Percentiles rank a stretch among this genome's conserved stretches.
Conservation (phyloP, 192 early-diverging fungal genomes). For the Glomus cerebriforme region DNA sequence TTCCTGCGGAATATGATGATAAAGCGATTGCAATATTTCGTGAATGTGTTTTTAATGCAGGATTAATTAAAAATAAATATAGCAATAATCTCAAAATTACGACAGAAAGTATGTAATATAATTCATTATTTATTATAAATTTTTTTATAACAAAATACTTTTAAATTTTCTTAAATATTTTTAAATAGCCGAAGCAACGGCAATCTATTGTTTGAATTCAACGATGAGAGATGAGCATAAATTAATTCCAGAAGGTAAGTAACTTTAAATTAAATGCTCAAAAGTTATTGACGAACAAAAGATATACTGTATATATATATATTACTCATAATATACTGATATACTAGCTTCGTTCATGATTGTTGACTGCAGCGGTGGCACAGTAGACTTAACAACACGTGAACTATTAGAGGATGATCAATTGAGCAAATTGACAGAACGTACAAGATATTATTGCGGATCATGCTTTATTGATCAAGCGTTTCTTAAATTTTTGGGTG, state of each 20-base stretch:
- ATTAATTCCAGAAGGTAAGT: not conserved
- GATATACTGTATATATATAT: no score
- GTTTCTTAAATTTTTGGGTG: constrained; percentile 46
- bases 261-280: no score
- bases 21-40: not conserved
- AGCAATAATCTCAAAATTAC: not conserved
- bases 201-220: constrained; percentile 18
- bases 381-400: no score
- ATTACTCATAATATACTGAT: no score
- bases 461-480: constrained; percentile 49
- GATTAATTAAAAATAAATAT: not conserved
- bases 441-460: constrained; percentile 53
- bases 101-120: not conserved
- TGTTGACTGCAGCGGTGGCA: constrained; percentile 59
- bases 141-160: no score
- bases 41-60: constrained; percentile 5
- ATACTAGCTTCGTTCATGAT: constrained; percentile 56
- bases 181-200: constrained; percentile 25
- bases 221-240: not conserved
- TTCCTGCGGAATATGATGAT: not conserved
- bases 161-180: not conserved
- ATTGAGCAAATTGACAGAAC: constrained; percentile 54
- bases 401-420: constrained; percentile 36
- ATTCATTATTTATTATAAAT: not conserved
- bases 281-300: no score